Base-by-base conservation (phyloP, 148 eudicot genomes). In the Cornus kousa region DNA sequence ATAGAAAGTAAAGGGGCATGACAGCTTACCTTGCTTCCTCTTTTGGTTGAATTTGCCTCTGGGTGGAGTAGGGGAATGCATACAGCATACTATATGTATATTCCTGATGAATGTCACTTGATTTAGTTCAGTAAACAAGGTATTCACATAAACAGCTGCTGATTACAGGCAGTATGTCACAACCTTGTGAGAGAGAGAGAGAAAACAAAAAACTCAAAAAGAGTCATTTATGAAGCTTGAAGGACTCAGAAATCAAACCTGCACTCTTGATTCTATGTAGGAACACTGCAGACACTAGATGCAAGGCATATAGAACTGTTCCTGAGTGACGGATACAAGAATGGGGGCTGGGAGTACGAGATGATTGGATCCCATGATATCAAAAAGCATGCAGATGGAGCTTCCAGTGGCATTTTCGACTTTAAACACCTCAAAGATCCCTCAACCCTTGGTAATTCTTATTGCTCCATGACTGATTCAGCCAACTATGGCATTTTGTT, bases 241-340 rank as follows among this genome's bases (percentile, higher is more conserved):
- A 16, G 1, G 17, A 57, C 64, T 57, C 23, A 55, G 22, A 69
- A 73, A 33, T 20, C 6, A 39, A 67, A 68, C 48, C 3, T 73
- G 74, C 71, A 11, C 20, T 16, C 37, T 53, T 10, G 55, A 59
- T 32, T n/a, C 65, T 76, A 5, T 84, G 59, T 87, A 96, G 98
- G 99, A 67, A 96, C 99, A 55, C 93, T 96, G 99, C 99, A 93
- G 81, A 87, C 85, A 35, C 76, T 96, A 85, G 99, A 96, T 82
- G 90, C 90, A 67, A 91, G 99, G 84, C 95, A 96, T 71, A 83
- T 93, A 50, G 99, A 96, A 82, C 93, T 96, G 76, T 93, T 96
- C 85, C 85, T 92, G 73, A 74, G 81, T 46, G 81, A 87, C 66
- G 92, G 84, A 60, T 96, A 86, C 88, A 86, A 80, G 68, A 82